Evolutionary conservation across 2,329 filamentous ascomycete genomes (phyloP).

Genomic region (Phaeomoniella chlamydospora): DNA sequence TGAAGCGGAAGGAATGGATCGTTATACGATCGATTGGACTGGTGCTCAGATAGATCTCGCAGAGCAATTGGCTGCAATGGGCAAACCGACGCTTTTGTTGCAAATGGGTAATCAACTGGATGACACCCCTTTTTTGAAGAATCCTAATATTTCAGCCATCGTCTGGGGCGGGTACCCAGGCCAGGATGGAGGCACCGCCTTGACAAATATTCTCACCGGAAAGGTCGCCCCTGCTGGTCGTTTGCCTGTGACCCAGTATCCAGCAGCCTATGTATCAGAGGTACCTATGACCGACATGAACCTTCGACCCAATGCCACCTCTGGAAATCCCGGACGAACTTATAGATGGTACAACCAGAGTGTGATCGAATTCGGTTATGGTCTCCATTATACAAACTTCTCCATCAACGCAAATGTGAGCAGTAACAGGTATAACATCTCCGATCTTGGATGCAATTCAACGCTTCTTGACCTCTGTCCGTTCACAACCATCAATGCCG

Average conservation of each 20-base stretch:
- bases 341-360: conserved; percentile 29
- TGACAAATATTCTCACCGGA: conserved; percentile 27
- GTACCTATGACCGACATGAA: conserved; percentile 26
- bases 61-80: conserved; percentile 17
- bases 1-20: conserved; percentile 25
- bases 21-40: conserved; percentile 26
- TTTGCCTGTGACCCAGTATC: conserved; percentile 24
- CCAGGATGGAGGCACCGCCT: conserved; percentile 25
- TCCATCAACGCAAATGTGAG: conserved; percentile 4
- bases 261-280: conserved; percentile 24
- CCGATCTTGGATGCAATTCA: conserved; percentile 15
- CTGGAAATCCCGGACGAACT: conserved; percentile 24
- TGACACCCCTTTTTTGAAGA: conserved; percentile 20
- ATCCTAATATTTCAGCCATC: conserved; percentile 24
- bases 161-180: conserved; percentile 31
- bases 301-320: conserved; percentile 19
- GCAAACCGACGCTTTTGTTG: conserved; percentile 24
- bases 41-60: conserved; percentile 26
- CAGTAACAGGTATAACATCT: conserved; percentile 7
- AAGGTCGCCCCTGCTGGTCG: conserved; percentile 25
- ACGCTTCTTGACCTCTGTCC: conserved; percentile 18
- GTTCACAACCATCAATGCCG: conserved; percentile 21
- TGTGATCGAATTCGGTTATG: conserved; percentile 27
- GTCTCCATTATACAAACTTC: conserved; percentile 29
- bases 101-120: conserved; percentile 30